These are phyloP conservation scores for Ganoderma multipileum DNA, from an alignment of 1,284 basidiomycete genomes.

Conservation along the genomic window DNA sequence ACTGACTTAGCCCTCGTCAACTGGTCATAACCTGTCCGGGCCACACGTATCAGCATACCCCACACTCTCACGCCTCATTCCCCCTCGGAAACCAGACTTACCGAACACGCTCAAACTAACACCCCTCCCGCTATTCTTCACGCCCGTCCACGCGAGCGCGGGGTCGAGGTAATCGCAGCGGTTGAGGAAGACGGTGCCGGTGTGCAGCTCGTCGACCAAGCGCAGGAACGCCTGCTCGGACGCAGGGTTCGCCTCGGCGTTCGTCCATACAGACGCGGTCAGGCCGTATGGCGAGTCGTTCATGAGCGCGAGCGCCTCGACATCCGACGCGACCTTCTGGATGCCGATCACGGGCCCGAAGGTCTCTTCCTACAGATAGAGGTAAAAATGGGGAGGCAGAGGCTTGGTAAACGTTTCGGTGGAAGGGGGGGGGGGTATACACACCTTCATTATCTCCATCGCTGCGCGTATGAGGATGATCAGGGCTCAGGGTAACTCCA, in stretches of 20 bases:
- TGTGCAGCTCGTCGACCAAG: conserved; percentile 79
- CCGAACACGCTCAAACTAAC: conserved; percentile 90
- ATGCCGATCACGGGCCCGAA: conserved; percentile 94
- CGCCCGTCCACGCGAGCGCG: conserved; percentile 92
- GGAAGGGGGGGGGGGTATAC: not conserved
- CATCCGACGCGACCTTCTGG: conserved; percentile 86
- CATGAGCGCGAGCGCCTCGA: conserved; percentile 89
- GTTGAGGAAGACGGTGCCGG: conserved; percentile 94
- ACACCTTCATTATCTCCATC: conserved; percentile 92
- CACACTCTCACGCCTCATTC: not conserved
- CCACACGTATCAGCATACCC: not conserved
- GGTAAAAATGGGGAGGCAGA: not conserved
- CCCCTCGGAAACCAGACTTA: conserved; percentile 42
- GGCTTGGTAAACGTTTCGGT: conserved; percentile 1
- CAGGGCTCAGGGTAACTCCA: not conserved
- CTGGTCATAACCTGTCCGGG: conserved; percentile 73
- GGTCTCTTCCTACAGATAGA: conserved; percentile 85
- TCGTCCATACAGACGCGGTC: conserved; percentile 94
- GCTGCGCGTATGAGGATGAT: conserved; percentile 47
- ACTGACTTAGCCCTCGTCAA: conserved; percentile 79
- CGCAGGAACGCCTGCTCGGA: conserved; percentile 74
- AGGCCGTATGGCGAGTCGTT: conserved; percentile 97
- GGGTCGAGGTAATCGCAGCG: conserved; percentile 91
- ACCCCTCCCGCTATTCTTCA: conserved; percentile 92
- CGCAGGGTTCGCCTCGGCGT: conserved; percentile 61